These are phyloP conservation scores for Colletotrichum musae DNA, from an alignment of 2,329 filamentous ascomycete genomes.

Conservation along the genomic window DNA sequence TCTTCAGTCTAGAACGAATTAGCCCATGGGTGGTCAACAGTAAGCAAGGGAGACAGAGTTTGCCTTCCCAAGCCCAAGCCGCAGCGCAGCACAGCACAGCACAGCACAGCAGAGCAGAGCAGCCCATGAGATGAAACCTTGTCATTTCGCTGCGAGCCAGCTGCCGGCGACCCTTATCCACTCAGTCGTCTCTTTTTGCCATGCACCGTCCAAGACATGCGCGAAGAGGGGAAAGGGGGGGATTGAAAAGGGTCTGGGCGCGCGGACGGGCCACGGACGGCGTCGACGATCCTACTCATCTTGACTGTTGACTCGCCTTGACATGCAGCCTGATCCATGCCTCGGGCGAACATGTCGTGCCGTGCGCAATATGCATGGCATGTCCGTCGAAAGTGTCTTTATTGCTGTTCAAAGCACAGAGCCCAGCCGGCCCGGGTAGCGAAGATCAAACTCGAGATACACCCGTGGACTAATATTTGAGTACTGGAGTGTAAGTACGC, in stretches of 20 bases:
- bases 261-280: slow-evolving; percentile 32
- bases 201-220: slow-evolving; percentile 35
- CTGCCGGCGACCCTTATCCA: slow-evolving; percentile 4
- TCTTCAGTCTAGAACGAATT: slow-evolving; percentile 25
- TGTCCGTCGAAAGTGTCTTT: neutral
- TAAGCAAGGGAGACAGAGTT: slow-evolving; percentile 35
- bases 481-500: too few relatives aligned
- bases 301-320: slow-evolving; percentile 35
- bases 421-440: too few relatives aligned
- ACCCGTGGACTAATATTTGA: too few relatives aligned
- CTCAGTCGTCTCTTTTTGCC: slow-evolving; percentile 11
- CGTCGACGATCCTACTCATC: slow-evolving; percentile 35
- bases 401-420: too few relatives aligned
- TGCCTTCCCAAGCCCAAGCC: neutral
- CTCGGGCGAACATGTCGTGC: slow-evolving; percentile 20
- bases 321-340: slow-evolving; percentile 36
- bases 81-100: too few relatives aligned
- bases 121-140: slow-evolving; percentile 34
- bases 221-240: slow-evolving; percentile 2
- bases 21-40: slow-evolving; percentile 3
- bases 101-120: too few relatives aligned
- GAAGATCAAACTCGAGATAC: too few relatives aligned
- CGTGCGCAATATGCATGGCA: slow-evolving; percentile 2
- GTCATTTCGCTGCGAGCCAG: slow-evolving; percentile 37
- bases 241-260: slow-evolving; percentile 25